Conservation (phyloP, 192 early-diverging fungal species). For the Phlyctochytrium arcticum region DNA sequence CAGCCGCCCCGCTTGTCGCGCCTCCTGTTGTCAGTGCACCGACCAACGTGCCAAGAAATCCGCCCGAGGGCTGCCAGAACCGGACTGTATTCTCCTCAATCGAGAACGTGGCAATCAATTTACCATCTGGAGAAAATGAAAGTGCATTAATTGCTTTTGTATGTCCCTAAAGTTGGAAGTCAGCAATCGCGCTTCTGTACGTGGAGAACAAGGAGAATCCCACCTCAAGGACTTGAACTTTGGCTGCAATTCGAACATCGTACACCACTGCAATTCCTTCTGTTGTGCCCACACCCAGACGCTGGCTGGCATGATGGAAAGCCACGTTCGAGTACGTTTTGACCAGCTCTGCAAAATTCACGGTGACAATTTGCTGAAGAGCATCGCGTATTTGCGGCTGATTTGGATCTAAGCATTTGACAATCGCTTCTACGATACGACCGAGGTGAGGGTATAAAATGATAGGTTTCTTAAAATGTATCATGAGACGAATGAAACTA, state of each 20-base stretch:
- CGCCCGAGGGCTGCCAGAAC: slow-evolving; percentile 69
- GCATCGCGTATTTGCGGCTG: slow-evolving; percentile 64
- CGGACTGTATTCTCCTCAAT: slow-evolving; percentile 63
- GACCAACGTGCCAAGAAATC: slow-evolving; percentile 69
- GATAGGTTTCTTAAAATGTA: slow-evolving; percentile 54
- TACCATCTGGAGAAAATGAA: slow-evolving; percentile 74
- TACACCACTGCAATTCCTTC: slow-evolving; percentile 75
- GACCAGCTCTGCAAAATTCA: slow-evolving; percentile 54
- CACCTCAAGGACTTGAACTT: slow-evolving; percentile 69
- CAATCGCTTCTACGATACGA: slow-evolving; percentile 69
- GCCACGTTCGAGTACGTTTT: slow-evolving; percentile 63
- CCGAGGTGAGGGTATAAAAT: slow-evolving; percentile 60
- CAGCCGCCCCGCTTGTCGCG: slow-evolving; percentile 16
- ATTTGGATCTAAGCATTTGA: slow-evolving; percentile 80
- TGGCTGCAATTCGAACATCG: slow-evolving; percentile 79
- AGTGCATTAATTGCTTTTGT: slow-evolving; percentile 61
- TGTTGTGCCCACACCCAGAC: slow-evolving; percentile 69
- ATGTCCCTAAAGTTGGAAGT: slow-evolving; percentile 73
- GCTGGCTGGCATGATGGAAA: slow-evolving; percentile 70
- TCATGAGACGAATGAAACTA: slow-evolving; percentile 1
- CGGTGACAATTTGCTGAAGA: slow-evolving; percentile 58
- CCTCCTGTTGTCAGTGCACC: slow-evolving; percentile 30
- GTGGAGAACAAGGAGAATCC: slow-evolving; percentile 42
- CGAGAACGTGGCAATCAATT: slow-evolving; percentile 66
- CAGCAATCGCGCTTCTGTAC: slow-evolving; percentile 60